Evolutionary conservation across 805 yeast genomes (phyloP), one percentile per base, ranked within the genome.

Genomic region (Spathaspora passalidarum): DNA sequence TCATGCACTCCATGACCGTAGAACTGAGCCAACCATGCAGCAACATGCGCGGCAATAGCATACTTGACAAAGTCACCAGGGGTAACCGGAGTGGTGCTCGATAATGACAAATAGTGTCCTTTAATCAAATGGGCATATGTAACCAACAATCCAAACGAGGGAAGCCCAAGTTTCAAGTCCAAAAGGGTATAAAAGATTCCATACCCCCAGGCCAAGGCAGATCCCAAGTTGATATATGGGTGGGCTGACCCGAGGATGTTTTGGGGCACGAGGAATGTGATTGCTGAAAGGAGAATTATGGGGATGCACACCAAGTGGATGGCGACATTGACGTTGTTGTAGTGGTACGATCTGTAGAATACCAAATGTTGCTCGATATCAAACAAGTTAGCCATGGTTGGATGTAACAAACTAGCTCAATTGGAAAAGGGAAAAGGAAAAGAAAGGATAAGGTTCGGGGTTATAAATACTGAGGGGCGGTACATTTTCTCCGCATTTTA

Each of bases 1-100:
- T 92, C 99, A 58, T 81, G 87, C 9, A 78, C 72, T 1, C 86
- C 92, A 60, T 94, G 98, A 3, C 97, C 97, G 42, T 84, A 72
- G 62, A 92, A 90, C 57, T 94, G 98, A 5, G 80, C 81, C 13
- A 81, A 56, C 98, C 99, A 92, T 8, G 86, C 69, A 1, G 68
- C 32, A 0, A 75, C 60, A 60, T 85, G 86, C 14, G 79, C 54
- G 1, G 45, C 54, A n/a, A 68, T 46, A 0, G 80, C 71, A 10
- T 45, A 51, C 19, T 56, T 49, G 29, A 59, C 45, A 50, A 62
- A 58, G 19, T 34, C 44, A 14, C 48, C 34, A 6, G 48, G 11
- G 10, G 34, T 17, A 2, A 38, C 17, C 4, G 46, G 25, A 38
- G 43, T 37, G 11, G 42, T 20, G 2, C 43, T 22, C 6, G 47